Conservation (phyloP, 2,329 filamentous ascomycete species). For the Microsporum audouinii region DNA sequence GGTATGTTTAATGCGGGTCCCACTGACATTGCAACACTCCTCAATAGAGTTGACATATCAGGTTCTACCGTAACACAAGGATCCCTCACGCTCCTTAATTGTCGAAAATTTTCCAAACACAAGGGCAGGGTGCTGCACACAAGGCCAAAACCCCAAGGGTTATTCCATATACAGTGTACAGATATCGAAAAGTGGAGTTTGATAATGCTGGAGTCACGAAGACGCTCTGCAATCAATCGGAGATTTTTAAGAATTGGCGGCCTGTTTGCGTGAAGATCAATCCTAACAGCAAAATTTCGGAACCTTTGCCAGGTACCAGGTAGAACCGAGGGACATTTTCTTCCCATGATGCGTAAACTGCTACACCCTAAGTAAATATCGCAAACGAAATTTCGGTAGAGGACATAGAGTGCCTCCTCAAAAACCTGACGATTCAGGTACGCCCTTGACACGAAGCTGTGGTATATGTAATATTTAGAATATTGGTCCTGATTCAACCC, state of each 20-base stretch:
- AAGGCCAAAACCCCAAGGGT: too few relatives aligned
- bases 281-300: neutral
- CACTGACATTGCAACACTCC: neutral
- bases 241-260: neutral
- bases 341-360: neutral
- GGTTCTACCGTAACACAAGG: neutral
- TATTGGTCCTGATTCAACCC: slow-evolving; percentile 1
- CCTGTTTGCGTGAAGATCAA: neutral
- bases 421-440: neutral
- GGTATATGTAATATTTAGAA: neutral
- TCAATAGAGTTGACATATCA: too few relatives aligned
- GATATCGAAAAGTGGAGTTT: neutral
- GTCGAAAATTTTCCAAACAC: too few relatives aligned
- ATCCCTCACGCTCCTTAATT: too few relatives aligned
- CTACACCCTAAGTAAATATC: neutral
- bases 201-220: neutral
- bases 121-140: too few relatives aligned
- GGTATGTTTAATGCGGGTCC: neutral
- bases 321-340: neutral
- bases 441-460: neutral
- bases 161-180: too few relatives aligned
- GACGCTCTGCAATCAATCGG: neutral
- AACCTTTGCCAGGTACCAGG: neutral
- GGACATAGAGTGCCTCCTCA: neutral
- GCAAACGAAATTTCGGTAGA: neutral